A percentile compares a stretch with the other conserved stretches of the same genome.
Evolutionary conservation across 2,329 filamentous ascomycete genomes (phyloP).

Genomic region (Epichloe uncinata): DNA sequence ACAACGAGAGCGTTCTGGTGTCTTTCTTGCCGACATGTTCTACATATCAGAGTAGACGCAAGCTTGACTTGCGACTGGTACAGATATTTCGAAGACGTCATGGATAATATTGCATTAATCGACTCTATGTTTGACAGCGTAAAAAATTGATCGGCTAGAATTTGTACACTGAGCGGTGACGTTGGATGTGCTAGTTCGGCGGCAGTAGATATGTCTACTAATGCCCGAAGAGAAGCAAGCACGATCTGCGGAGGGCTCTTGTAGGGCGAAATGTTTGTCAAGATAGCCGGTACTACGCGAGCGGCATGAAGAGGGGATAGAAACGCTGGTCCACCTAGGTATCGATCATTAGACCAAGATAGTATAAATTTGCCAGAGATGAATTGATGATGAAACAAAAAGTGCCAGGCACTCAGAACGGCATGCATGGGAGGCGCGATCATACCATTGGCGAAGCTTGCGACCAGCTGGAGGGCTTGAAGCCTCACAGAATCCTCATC

Average conservation of each 20-base stretch:
- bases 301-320: conserved; percentile 60
- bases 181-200: conserved; percentile 39
- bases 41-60: conserved; percentile 41
- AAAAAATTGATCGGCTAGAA: conserved; percentile 59
- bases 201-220: conserved; percentile 59
- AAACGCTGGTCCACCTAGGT: conserved; percentile 64
- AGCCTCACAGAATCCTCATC: conserved; percentile 57
- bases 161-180: conserved; percentile 32
- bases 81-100: conserved; percentile 36
- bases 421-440: neutral
- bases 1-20: conserved; percentile 62
- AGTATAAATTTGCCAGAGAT: neutral
- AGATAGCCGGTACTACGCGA: conserved; percentile 52
- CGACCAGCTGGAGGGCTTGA: conserved; percentile 73
- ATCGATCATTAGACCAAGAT: conserved; percentile 23
- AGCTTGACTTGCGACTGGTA: conserved; percentile 50
- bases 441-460: conserved; percentile 73
- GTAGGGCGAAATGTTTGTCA: conserved; percentile 54
- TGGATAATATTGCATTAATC: conserved; percentile 51
- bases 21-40: conserved; percentile 52
- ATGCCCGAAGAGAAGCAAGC: conserved; percentile 57
- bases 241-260: conserved; percentile 53
- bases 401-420: neutral
- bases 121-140: conserved; percentile 44
- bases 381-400: neutral